These are phyloP conservation scores for Globisporangium polare DNA, from an alignment of 352 stramenopile species.

Conservation along the genomic window DNA sequence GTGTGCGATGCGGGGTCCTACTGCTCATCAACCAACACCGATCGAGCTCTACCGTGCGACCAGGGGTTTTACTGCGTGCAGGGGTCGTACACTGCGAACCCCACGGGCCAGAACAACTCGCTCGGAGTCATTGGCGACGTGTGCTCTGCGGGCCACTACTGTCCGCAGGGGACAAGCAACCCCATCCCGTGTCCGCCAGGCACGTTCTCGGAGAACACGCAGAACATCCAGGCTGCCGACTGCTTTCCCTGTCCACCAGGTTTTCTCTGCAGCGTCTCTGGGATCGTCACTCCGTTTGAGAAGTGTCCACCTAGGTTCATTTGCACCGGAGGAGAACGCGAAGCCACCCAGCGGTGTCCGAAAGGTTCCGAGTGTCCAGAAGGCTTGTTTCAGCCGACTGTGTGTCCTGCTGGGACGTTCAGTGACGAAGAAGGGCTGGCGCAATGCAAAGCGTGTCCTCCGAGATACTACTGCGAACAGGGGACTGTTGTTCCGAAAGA, in stretches of 20 bases:
- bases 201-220: constrained; percentile 64
- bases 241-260: constrained; percentile 69
- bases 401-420: constrained; percentile 70
- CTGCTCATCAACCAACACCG: constrained; percentile 72
- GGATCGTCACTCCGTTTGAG: constrained; percentile 37
- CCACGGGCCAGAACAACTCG: constrained; percentile 67
- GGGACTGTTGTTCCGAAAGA: constrained; percentile 32
- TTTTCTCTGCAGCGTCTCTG: constrained; percentile 56
- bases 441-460: constrained; percentile 70
- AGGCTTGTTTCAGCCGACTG: constrained; percentile 37
- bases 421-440: constrained; percentile 47
- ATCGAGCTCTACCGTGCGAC: constrained; percentile 63
- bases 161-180: constrained; percentile 70
- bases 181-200: constrained; percentile 72
- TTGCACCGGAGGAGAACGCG: constrained; percentile 56
- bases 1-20: constrained; percentile 78
- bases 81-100: constrained; percentile 71
- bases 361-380: constrained; percentile 74
- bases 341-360: constrained; percentile 51
- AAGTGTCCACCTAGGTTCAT: constrained; percentile 55
- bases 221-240: constrained; percentile 47
- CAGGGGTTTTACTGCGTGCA: constrained; percentile 88
- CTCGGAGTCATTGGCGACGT: constrained; percentile 72
- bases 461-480: constrained; percentile 61
- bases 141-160: constrained; percentile 74